Evolutionary conservation across 768 basidiomycete genomes (phyloP).

Genomic region (Boletus bicolor): DNA sequence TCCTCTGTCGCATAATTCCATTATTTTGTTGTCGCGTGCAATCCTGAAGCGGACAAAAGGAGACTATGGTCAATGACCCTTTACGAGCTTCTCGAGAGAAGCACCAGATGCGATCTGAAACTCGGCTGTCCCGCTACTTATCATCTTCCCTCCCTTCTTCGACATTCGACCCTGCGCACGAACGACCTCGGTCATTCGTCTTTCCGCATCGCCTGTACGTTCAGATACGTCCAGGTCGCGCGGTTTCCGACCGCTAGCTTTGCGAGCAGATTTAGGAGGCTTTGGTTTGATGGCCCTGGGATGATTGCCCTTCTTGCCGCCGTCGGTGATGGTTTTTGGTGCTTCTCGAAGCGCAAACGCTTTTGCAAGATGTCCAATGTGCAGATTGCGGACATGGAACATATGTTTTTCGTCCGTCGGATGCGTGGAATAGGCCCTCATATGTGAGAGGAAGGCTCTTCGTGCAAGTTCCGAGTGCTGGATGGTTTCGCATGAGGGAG

Average conservation of each 20-base stretch:
- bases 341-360: constrained; percentile 89
- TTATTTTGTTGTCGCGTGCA: not conserved
- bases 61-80: constrained; percentile 16
- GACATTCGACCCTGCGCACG: constrained; percentile 77
- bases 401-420: constrained; percentile 93
- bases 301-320: constrained; percentile 16
- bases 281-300: constrained; percentile 5
- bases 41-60: not conserved
- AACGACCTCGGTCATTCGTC: constrained; percentile 83
- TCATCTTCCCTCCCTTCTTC: constrained; percentile 76
- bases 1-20: not conserved
- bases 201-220: constrained; percentile 56
- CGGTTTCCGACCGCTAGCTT: constrained; percentile 19
- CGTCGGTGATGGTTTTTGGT: constrained; percentile 43
- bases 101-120: constrained; percentile 73
- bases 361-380: constrained; percentile 92
- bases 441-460: constrained; percentile 85
- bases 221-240: constrained; percentile 36
- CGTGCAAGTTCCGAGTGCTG: constrained; percentile 79
- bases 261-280: constrained; percentile 1
- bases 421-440: constrained; percentile 97
- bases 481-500: not conserved
- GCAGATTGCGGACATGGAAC: constrained; percentile 92
- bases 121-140: constrained; percentile 63
- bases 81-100: constrained; percentile 59